Evolutionary conservation across 306 rosid species (phyloP), one percentile per base, ranked within the genome.

Genomic region (Sicyos baderoa): DNA sequence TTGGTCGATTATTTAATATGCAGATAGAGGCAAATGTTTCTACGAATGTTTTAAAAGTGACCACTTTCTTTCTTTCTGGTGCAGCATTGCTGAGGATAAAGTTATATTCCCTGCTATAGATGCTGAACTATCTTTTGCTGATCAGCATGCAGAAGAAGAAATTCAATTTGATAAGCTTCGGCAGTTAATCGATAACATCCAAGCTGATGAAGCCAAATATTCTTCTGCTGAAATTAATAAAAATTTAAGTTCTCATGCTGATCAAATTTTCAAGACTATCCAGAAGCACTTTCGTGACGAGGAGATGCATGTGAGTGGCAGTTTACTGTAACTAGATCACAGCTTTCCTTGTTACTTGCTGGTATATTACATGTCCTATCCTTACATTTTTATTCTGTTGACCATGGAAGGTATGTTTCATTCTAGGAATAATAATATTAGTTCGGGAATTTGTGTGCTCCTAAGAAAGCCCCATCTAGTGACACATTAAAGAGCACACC

Each of bases 21-120:
- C 7, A 17, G 13, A 42, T 6, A 61, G 21, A 3, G 14, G 13
- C 25, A 32, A 32, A 9, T 35, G 17, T 62, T 37, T n/a, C 27
- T 62, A 9, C 29, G 13, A 62, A 62, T 62, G 14, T 19, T 17
- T n/a, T 62, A 42, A 22, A 50, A 68, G 27, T n/a, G 44, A 75
- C 37, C 54, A 11, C 42, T 66, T 19, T 45, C 50, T 44, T 37
- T 75, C 80, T 75, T 68, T 75, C 19, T 80, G 70, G 67, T 82
- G 83, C 91, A 93, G 99, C 79, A 90, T 86, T 82, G 97, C 99
- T 8, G 99, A 93, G 89, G 97, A 90, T 89, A 84, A 79, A 84
- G 91, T 93, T 76, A 86, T 93, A 79, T 93, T 93, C 86, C 97
- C 99, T 8, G 96, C 97, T 0, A 90, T 93, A 70, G 97, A 85